phyloP scores from a whole-genome alignment of 306 rosid species.

The Dryas alaskensis region DNA sequence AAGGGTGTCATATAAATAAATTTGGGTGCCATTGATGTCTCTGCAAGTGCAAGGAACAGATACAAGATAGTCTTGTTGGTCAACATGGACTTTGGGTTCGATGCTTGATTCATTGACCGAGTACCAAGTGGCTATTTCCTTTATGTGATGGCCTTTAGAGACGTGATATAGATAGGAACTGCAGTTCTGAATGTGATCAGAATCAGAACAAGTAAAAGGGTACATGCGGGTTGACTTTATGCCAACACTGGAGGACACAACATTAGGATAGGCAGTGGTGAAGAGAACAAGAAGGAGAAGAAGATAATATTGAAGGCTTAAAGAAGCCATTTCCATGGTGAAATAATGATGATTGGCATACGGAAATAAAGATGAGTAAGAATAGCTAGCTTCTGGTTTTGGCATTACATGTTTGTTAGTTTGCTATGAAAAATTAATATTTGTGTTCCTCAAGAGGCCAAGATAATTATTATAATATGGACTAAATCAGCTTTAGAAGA shows the following conservation, averaged over 20 bases:
- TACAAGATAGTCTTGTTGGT: conserved; percentile 21
- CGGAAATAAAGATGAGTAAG: neutral
- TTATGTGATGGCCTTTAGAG: neutral
- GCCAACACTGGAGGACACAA: neutral
- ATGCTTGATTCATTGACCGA: conserved; percentile 6
- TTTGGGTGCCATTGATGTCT: neutral
- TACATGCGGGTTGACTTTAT: neutral
- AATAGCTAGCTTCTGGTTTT: neutral
- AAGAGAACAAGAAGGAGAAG: neutral
- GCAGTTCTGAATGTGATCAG: conserved; percentile 9
- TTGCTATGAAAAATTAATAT: neutral
- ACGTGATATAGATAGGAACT: conserved; percentile 12
- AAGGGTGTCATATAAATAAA: conserved; percentile 12
- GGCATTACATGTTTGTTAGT: conserved; percentile 9
- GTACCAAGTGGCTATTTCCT: conserved; percentile 1
- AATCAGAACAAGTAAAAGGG: conserved; percentile 13
- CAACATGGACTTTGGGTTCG: neutral
- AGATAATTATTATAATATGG: no score
- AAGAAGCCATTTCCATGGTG: conserved; percentile 1
- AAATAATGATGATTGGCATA: neutral
- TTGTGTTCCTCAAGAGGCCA: no score
- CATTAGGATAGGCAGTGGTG: neutral
- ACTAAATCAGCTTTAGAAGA: no score
- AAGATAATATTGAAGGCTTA: neutral
- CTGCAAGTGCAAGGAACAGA: conserved; percentile 22